Evolutionary conservation across 2,329 filamentous ascomycete species (phyloP).

Genomic region (Xylariaceae sp.): DNA sequence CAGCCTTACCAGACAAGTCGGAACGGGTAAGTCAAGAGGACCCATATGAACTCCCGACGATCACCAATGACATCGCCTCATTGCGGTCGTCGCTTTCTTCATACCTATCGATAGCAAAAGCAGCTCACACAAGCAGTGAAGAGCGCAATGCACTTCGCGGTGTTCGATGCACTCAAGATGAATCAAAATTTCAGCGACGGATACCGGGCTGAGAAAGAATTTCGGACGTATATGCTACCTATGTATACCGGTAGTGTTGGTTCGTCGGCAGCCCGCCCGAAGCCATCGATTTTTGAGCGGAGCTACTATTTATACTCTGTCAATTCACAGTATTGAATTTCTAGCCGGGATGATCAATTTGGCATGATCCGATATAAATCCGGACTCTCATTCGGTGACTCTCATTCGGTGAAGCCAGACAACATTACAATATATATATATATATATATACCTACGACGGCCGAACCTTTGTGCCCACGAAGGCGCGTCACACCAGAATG

Average conservation of each 20-base stretch:
- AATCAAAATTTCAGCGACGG: too few relatives aligned
- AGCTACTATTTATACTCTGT: neutral
- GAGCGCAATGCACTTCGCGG: slow-evolving; percentile 9
- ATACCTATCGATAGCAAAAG: neutral
- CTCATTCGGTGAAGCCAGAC: too few relatives aligned
- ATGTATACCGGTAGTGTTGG: slow-evolving; percentile 14
- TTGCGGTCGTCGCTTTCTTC: slow-evolving; percentile 1
- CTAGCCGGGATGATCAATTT: too few relatives aligned
- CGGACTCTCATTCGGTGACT: too few relatives aligned
- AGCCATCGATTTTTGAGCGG: slow-evolving; percentile 2
- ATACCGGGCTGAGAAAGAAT: slow-evolving; percentile 2
- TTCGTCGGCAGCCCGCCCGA: slow-evolving; percentile 15
- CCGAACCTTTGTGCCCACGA: neutral
- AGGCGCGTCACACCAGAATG: neutral
- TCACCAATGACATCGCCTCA: slow-evolving; percentile 3
- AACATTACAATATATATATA: neutral
- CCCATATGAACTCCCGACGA: neutral
- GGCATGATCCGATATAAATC: too few relatives aligned
- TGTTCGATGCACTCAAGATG: too few relatives aligned
- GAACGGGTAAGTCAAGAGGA: slow-evolving; percentile 7
- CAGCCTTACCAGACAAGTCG: slow-evolving; percentile 18
- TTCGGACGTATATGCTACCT: slow-evolving; percentile 11
- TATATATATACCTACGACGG: neutral
- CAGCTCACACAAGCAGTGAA: neutral
- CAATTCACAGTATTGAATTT: neutral